These are phyloP conservation scores for Capsella bursapastoris DNA, from an alignment of 345 rosid genomes.

Conservation along the genomic window DNA sequence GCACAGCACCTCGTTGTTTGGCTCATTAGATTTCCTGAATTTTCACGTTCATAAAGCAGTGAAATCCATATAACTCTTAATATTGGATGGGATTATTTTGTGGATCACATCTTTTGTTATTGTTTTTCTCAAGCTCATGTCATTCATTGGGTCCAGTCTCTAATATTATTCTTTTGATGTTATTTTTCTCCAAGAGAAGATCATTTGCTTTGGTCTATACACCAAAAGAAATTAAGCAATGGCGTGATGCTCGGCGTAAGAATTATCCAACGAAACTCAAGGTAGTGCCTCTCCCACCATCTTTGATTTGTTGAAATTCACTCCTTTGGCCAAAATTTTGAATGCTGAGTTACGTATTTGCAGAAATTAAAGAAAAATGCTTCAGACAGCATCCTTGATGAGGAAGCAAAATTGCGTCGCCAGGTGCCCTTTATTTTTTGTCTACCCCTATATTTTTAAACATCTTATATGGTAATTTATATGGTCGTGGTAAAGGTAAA, in stretches of 20 bases:
- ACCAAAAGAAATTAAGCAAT: conserved; percentile 69
- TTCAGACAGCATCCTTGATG: conserved; percentile 43
- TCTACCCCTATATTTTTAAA: background rate
- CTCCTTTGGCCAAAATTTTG: conserved; percentile 14
- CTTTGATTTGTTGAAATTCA: conserved; percentile 20
- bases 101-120: conserved; percentile 19
- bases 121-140: conserved; percentile 25
- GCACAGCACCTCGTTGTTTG: conserved; percentile 14
- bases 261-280: conserved; percentile 70
- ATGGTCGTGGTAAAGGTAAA: conserved; percentile 18
- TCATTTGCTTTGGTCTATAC: conserved; percentile 55
- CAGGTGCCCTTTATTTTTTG: conserved; percentile 57
- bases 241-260: conserved; percentile 84
- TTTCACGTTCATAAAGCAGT: conserved; percentile 5
- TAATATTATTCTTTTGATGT: conserved; percentile 26
- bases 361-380: conserved; percentile 56
- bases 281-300: conserved; percentile 49
- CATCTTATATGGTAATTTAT: background rate
- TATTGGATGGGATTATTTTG: background rate
- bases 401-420: conserved; percentile 61
- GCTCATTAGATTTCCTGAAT: conserved; percentile 4
- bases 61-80: too few species aligned
- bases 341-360: conserved; percentile 37
- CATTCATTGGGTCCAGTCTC: conserved; percentile 3
- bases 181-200: conserved; percentile 42